phyloP scores from a whole-genome alignment of 805 yeast genomes.

The Yamadazyma philogaea region DNA sequence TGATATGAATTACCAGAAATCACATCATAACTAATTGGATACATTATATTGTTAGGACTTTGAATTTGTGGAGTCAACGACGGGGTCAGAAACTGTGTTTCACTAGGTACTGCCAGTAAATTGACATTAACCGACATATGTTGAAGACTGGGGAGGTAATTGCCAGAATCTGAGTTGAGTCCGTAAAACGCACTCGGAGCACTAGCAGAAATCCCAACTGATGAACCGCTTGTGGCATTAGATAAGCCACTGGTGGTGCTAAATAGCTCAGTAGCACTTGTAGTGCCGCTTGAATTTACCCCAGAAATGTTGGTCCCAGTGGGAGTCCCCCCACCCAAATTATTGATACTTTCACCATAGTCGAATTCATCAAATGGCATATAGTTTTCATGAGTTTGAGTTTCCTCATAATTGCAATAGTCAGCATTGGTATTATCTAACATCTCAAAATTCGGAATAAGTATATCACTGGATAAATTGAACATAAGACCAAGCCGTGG shows the following conservation, averaged over 20 bases:
- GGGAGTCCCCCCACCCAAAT: neutral
- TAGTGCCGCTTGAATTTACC: neutral
- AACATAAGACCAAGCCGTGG: conserved; percentile 8
- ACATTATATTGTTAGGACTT: conserved; percentile 13
- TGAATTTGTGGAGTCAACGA: conserved; percentile 13
- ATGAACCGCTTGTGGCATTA: neutral
- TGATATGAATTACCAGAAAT: conserved; percentile 8
- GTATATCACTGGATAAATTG: conserved; percentile 15
- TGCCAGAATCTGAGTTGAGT: neutral
- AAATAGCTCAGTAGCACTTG: too few relatives aligned
- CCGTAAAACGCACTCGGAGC: neutral
- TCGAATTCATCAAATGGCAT: conserved; percentile 9
- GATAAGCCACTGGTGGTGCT: neutral
- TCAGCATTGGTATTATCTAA: conserved; percentile 13
- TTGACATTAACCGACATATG: conserved; percentile 11
- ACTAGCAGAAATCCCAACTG: neutral
- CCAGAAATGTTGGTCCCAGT: neutral
- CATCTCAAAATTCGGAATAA: conserved; percentile 12
- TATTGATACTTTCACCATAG: neutral
- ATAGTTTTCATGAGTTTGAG: conserved; percentile 1
- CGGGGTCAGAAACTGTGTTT: conserved; percentile 12
- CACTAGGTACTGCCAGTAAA: conserved; percentile 5
- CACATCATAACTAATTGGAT: conserved; percentile 7
- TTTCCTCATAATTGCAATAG: conserved; percentile 11
- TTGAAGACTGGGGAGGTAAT: neutral